A percentile compares a stretch with the other conserved stretches of the same genome.
Evolutionary conservation across 2,329 filamentous ascomycete species (phyloP).

Genomic region (Colletotrichum lini): DNA sequence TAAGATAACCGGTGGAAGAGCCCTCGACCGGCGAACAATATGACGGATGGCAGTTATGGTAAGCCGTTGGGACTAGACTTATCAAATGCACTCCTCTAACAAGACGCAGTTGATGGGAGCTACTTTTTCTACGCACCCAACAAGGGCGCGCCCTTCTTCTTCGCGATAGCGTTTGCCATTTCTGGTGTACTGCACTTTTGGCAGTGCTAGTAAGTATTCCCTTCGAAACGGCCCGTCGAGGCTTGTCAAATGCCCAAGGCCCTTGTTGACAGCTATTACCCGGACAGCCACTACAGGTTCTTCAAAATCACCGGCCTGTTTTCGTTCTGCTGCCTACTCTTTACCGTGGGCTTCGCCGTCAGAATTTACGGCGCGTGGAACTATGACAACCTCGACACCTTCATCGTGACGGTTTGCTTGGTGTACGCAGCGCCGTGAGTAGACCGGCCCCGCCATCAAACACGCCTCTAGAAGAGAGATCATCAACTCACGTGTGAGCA

Average conservation of each 20-base stretch:
- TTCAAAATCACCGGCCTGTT: slow-evolving; percentile 70
- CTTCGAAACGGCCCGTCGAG: slow-evolving; percentile 7
- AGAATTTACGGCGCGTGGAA: slow-evolving; percentile 52
- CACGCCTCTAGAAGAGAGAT: neutral
- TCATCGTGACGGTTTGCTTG: slow-evolving; percentile 54
- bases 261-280: neutral
- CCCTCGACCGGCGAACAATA: slow-evolving; percentile 22
- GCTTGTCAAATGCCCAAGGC: no score
- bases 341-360: slow-evolving; percentile 68
- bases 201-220: slow-evolving; percentile 62
- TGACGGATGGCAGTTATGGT: slow-evolving; percentile 53
- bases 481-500: neutral
- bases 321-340: slow-evolving; percentile 67
- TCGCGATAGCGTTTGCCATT: slow-evolving; percentile 57
- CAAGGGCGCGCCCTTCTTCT: slow-evolving; percentile 64
- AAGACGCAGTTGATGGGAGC: slow-evolving; percentile 55
- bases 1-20: neutral
- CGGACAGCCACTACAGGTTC: slow-evolving; percentile 66
- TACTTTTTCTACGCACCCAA: slow-evolving; percentile 64
- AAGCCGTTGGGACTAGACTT: slow-evolving; percentile 11
- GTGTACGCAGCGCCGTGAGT: slow-evolving; percentile 54
- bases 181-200: slow-evolving; percentile 58
- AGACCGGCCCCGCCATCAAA: neutral
- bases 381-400: slow-evolving; percentile 50
- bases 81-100: slow-evolving; percentile 4